Evolutionary conservation across 1,284 basidiomycete species (phyloP).

Genomic region (Porodaedalea pini): DNA sequence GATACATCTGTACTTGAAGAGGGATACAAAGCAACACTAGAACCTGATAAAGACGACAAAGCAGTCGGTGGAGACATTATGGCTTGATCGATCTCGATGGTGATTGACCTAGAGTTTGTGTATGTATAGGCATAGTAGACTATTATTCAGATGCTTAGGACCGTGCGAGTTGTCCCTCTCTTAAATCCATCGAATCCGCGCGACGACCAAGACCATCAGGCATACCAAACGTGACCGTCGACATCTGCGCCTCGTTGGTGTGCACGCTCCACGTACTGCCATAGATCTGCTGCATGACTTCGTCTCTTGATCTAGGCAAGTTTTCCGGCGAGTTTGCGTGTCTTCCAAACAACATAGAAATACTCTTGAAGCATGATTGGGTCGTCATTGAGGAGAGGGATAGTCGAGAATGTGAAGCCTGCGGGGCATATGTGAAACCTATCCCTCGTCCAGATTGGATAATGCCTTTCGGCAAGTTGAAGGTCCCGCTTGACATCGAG

Average conservation of each 20-base stretch:
- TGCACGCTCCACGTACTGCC: constrained; percentile 18
- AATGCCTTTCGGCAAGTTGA: constrained; percentile 17
- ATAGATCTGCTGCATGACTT: constrained; percentile 18
- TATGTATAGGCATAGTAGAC: too few species aligned
- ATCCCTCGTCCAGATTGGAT: constrained; percentile 18
- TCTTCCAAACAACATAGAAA: constrained; percentile 1
- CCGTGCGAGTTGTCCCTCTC: neutral
- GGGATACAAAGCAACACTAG: neutral
- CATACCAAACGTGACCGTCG: constrained; percentile 15
- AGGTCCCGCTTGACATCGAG: neutral
- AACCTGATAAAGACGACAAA: too few species aligned
- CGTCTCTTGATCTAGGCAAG: constrained; percentile 5
- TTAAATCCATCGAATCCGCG: constrained; percentile 8
- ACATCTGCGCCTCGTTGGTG: constrained; percentile 17
- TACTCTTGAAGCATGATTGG: constrained; percentile 13
- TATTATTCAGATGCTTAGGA: too few species aligned
- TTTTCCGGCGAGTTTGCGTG: neutral
- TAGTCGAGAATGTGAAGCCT: constrained; percentile 13
- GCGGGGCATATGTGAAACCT: constrained; percentile 16
- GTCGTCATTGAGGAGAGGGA: constrained; percentile 10
- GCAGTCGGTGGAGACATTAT: too few species aligned
- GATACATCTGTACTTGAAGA: neutral
- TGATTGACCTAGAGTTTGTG: neutral
- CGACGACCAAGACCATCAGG: constrained; percentile 19
- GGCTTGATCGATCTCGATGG: too few species aligned